These are phyloP conservation scores for Pholiota conissans DNA, from an alignment of 768 basidiomycete genomes.

Conservation along the genomic window DNA sequence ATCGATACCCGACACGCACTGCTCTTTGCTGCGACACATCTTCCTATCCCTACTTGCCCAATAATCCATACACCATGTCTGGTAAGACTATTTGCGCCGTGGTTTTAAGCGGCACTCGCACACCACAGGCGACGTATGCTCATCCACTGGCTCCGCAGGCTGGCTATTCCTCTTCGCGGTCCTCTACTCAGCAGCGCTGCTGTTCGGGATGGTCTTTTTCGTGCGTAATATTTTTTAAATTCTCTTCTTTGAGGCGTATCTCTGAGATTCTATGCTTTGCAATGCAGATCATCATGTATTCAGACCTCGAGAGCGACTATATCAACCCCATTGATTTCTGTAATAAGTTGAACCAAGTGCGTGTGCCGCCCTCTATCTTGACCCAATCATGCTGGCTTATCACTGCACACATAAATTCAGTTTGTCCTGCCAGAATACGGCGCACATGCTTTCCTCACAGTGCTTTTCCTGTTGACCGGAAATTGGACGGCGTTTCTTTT, in stretches of 20 bases:
- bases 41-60: not conserved
- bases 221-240: constrained; percentile 50
- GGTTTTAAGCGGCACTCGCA: not conserved
- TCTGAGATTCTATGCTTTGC: not conserved
- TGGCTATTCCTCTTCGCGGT: constrained; percentile 97
- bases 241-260: too few relatives aligned
- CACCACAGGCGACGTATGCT: constrained; percentile 6
- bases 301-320: constrained; percentile 98
- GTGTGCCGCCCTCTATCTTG: constrained; percentile 18
- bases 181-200: constrained; percentile 86
- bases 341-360: constrained; percentile 96
- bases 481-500: constrained; percentile 92
- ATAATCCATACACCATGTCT: constrained; percentile 15
- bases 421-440: constrained; percentile 97
- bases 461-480: constrained; percentile 86
- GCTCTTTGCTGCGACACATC: not conserved
- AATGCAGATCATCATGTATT: constrained; percentile 97
- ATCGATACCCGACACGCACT: not conserved
- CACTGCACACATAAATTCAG: constrained; percentile 37
- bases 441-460: constrained; percentile 85
- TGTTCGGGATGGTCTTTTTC: constrained; percentile 99
- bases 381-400: not conserved
- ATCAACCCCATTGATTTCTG: constrained; percentile 99
- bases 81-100: constrained; percentile 9
- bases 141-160: constrained; percentile 43